Base-by-base conservation (phyloP, 352 stramenopile genomes). In the Globisporangium cederbergense region DNA sequence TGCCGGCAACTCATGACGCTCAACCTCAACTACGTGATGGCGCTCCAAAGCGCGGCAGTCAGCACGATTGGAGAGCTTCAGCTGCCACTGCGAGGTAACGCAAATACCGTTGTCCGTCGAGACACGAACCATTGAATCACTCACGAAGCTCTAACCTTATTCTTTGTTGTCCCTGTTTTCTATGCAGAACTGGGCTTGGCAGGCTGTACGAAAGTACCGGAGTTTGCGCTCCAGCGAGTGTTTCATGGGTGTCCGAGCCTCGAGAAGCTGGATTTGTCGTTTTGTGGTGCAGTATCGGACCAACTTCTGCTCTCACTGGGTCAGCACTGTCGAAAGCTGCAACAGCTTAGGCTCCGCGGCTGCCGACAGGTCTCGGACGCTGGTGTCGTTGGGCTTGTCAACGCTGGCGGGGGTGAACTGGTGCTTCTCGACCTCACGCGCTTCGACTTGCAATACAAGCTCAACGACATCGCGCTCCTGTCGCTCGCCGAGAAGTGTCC, bases 391-490 rank as follows among this genome's bases (percentile, higher is more conserved):
- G 85, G 78, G 13, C 65, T 98, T 6, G 74, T 86, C 6, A 86
- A 95, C 43, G 58, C 65, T 9, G 75, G 76, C 13, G 93, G 83
- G 53, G 69, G 72, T n/a, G 62, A 71, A 10, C 73, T 98, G 1
- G 68, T 73, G 3, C 46, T 81, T 22, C 73, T 98, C 6, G 88
- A 98, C 64, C 53, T 98, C 45, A 71, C 81, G 25, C 80, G 95
- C 16, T 96, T 78, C 46, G 91, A 97, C 54, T 76, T 98, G 50
- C 76, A 83, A 36, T 97, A 97, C 75, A 93, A 96, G 67, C 78
- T 98, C 53, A 97, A 90, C 43, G 95, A 98, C 68, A 88, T 98
- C 34, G 79, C 86, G 8, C 67, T 98, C 10, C 67, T 98, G 32
- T 76, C 91, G 11, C 69, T 98, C 49, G 79, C 71, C 1, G 76